Evolutionary conservation across 768 basidiomycete genomes (phyloP).

Genomic region (Trametes coccinea): DNA sequence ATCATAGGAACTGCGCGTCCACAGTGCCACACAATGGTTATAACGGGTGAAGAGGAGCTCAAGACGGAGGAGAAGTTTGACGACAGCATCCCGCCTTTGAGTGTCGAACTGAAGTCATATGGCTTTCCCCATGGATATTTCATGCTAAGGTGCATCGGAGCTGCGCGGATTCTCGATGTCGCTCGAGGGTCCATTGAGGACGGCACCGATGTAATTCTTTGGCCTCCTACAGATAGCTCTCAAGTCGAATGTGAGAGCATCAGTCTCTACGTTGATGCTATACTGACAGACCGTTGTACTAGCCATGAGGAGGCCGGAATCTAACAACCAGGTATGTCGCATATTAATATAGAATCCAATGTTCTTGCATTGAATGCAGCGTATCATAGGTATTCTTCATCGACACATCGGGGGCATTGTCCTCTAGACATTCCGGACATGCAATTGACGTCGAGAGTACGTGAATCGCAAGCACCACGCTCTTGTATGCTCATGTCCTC

Average conservation of each 20-base stretch:
- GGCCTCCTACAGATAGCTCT: constrained; percentile 72
- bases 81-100: constrained; percentile 13
- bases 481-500: not conserved
- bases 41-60: constrained; percentile 13
- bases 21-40: constrained; percentile 2
- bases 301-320: constrained; percentile 68
- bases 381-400: constrained; percentile 74
- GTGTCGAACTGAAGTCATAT: constrained; percentile 28
- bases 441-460: constrained; percentile 79
- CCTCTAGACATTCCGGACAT: constrained; percentile 78
- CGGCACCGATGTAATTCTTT: constrained; percentile 63
- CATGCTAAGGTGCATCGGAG: constrained; percentile 55
- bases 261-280: not conserved
- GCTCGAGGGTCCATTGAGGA: constrained; percentile 53
- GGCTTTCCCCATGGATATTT: constrained; percentile 57
- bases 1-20: not conserved
- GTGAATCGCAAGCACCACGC: constrained; percentile 2
- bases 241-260: constrained; percentile 68
- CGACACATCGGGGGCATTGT: constrained; percentile 73
- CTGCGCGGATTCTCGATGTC: constrained; percentile 60
- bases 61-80: not conserved
- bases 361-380: too few relatives aligned
- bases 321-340: constrained; percentile 67
- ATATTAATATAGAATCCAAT: not conserved
- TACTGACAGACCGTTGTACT: not conserved